These are phyloP conservation scores for Spirogloea muscicola DNA, from an alignment of 139 green algal genomes.

Conservation along the genomic window DNA sequence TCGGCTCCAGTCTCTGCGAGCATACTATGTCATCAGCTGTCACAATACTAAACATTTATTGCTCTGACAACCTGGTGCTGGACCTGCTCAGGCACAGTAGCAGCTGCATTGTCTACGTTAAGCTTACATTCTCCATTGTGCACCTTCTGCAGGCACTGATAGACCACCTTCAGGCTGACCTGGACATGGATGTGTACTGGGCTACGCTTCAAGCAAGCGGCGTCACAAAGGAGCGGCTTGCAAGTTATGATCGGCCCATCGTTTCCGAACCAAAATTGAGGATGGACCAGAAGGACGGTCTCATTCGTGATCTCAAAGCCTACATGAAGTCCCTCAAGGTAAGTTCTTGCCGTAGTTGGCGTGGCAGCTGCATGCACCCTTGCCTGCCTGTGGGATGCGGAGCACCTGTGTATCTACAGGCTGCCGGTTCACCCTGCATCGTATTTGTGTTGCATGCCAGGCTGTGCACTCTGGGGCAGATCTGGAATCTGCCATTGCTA, in stretches of 20 bases:
- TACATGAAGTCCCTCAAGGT: constrained; percentile 90
- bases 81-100: no score
- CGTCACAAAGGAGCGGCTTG: constrained; percentile 80
- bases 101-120: no score
- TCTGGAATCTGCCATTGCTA: constrained; percentile 46
- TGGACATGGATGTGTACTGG: constrained; percentile 88
- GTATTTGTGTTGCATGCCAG: no score
- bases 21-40: no score
- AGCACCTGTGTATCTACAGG: no score
- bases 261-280: constrained; percentile 74
- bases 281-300: constrained; percentile 71
- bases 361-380: not conserved
- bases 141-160: constrained; percentile 33
- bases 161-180: constrained; percentile 72
- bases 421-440: no score
- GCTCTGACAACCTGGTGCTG: no score
- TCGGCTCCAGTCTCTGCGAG: constrained; percentile 42
- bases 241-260: constrained; percentile 89
- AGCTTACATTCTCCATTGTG: not conserved
- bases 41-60: no score
- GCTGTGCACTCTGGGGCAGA: constrained; percentile 74
- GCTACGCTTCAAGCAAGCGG: constrained; percentile 76
- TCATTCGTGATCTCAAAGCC: constrained; percentile 87
- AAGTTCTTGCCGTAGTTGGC: constrained; percentile 1
- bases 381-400: not conserved